Base-by-base conservation (phyloP, 345 rosid species). In the Salix brachista region DNA sequence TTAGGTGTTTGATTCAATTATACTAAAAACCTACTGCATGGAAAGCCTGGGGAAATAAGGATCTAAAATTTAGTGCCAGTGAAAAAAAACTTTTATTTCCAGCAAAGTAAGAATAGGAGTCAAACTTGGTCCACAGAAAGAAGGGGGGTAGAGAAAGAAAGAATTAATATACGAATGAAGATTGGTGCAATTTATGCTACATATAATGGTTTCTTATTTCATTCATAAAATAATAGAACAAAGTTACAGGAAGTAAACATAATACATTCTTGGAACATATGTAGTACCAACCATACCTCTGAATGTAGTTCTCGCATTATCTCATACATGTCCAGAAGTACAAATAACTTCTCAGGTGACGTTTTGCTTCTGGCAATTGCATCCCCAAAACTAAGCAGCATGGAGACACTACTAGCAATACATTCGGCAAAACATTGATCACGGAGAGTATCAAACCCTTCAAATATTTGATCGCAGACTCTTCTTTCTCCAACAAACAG, bases 341-440 rank as follows among this genome's bases (percentile, higher is more conserved):
- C 99, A 87, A 96, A 93, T 81, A 96, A 85, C 85, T 96, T 96
- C 85, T 96, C 99, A 16, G 99, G 97, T 50, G 98, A 96, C 78
- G 98, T 87, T 89, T 93, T 96, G 96, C 99, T 96, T 80, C 79
- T 93, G 71, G 97, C 97, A 84, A 93, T 93, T 69, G 97, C 99
- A 77, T 96, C 99, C 39, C 99, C 99, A 86, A 96, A 96, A 90
- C 99, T 96, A 79, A 96, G 98, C 71, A 96, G 94, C 87, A 91
- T 89, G 52, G 94, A 85, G 75, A 96, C 96, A 80, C 98, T 91
- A 75, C 86, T 86, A 44, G 90, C 66, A 16, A 97, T 87, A 81
- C 93, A 97, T 80, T 92, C 92, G 37, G 97, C 94, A 78, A 96
- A 96, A 81, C 94, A 91, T 84, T 91, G 97, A 90, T 96, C 99